Conservation (phyloP, 2,329 filamentous ascomycete genomes). For the Zalaria obscura region DNA sequence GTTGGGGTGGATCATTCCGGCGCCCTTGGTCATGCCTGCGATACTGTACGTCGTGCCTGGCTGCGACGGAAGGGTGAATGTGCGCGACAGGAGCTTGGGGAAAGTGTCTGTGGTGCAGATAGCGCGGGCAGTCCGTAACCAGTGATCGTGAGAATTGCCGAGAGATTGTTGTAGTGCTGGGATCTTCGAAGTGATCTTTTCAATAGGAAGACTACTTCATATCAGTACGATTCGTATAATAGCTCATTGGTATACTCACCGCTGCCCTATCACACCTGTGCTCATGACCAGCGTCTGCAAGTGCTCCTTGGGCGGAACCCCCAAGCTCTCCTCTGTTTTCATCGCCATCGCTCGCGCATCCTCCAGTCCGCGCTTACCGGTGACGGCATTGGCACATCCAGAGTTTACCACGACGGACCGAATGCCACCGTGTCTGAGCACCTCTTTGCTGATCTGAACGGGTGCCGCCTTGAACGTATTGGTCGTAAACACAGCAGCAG, state of each 20-base stretch:
- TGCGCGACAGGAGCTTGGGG: slow-evolving; percentile 78
- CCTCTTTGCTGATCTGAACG: slow-evolving; percentile 67
- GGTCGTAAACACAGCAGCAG: slow-evolving; percentile 79
- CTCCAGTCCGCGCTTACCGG: slow-evolving; percentile 74
- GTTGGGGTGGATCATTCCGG: slow-evolving; percentile 98
- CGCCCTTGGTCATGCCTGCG: slow-evolving; percentile 92
- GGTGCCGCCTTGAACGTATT: slow-evolving; percentile 98
- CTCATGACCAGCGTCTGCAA: slow-evolving; percentile 86
- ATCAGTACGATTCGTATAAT: slow-evolving; percentile 1
- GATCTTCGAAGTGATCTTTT: slow-evolving; percentile 75
- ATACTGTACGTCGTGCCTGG: slow-evolving; percentile 65
- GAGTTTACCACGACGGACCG: slow-evolving; percentile 83
- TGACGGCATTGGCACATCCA: slow-evolving; percentile 94
- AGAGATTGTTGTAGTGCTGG: slow-evolving; percentile 60
- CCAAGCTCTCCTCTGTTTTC: slow-evolving; percentile 56
- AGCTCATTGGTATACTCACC: slow-evolving; percentile 30
- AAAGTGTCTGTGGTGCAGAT: slow-evolving; percentile 99
- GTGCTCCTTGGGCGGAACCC: slow-evolving; percentile 12
- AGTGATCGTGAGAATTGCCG: slow-evolving; percentile 65
- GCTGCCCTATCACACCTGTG: slow-evolving; percentile 92
- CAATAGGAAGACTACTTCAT: slow-evolving; percentile 61
- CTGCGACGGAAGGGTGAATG: slow-evolving; percentile 73
- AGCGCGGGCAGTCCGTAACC: slow-evolving; percentile 72
- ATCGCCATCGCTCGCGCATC: slow-evolving; percentile 76
- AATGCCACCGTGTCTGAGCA: slow-evolving; percentile 57